Evolutionary conservation across 108 stramenopile species (phyloP).

Genomic region (Aurantiochytrium sp.): DNA sequence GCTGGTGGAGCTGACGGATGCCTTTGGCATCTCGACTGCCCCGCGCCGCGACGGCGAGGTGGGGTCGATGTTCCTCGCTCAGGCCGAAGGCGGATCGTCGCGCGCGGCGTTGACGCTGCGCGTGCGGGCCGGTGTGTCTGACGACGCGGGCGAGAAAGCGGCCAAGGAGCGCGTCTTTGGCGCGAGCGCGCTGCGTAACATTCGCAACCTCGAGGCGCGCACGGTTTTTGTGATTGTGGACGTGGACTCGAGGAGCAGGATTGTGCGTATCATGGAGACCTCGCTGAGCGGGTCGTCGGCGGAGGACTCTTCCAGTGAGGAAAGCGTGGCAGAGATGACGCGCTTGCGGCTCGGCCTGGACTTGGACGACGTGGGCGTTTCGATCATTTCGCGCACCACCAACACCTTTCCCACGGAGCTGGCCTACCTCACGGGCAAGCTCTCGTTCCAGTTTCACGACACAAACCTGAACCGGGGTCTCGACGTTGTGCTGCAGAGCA

Average conservation of each 20-base stretch:
- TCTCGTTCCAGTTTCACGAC: neutral
- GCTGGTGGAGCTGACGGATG: neutral
- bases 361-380: neutral
- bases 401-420: neutral
- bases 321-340: neutral
- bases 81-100: too few relatives aligned
- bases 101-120: too few relatives aligned
- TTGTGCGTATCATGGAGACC: neutral
- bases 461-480: neutral
- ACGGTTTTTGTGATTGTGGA: neutral
- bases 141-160: too few relatives aligned
- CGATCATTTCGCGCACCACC: neutral
- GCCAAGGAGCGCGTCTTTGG: too few relatives aligned
- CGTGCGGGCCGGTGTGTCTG: too few relatives aligned
- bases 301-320: neutral
- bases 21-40: neutral
- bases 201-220: neutral
- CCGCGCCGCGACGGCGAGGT: neutral
- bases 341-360: neutral
- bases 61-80: too few relatives aligned
- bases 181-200: neutral
- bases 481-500: neutral
- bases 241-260: neutral
- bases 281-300: neutral
- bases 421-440: neutral